Percentiles rank a stretch among this genome's conserved stretches.
These are phyloP conservation scores for Rosa chinensis DNA, from an alignment of 306 rosid species.

Conservation along the genomic window DNA sequence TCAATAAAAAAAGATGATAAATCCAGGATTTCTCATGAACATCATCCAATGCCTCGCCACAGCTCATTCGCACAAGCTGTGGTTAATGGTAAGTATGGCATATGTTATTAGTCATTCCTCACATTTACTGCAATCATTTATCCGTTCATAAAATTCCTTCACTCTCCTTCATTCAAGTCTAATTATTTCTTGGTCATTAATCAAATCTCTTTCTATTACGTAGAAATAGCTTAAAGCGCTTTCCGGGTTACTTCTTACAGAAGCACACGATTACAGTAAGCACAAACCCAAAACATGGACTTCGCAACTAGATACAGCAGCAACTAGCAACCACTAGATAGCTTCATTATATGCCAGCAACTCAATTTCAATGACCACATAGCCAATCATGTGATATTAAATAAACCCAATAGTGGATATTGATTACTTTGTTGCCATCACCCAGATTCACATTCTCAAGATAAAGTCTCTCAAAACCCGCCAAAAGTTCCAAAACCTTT, in stretches of 20 bases:
- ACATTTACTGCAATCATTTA: background rate
- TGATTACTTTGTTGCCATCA: conserved; percentile 3
- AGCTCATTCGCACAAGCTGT: conserved; percentile 81
- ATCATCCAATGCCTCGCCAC: conserved; percentile 53
- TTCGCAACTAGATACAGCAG: conserved; percentile 1
- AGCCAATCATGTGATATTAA: background rate
- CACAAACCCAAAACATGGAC: background rate
- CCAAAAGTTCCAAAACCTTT: background rate
- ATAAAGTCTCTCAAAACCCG: background rate
- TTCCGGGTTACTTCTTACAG: background rate
- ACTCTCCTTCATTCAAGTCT: background rate
- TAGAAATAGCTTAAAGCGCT: background rate
- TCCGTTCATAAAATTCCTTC: background rate
- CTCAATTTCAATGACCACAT: conserved; percentile 22
- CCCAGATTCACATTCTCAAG: conserved; percentile 9
- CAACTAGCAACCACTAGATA: conserved; percentile 6
- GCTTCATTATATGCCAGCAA: conserved; percentile 1
- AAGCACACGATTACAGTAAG: background rate
- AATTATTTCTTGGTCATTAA: background rate
- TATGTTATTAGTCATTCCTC: background rate
- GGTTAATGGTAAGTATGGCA: conserved; percentile 60
- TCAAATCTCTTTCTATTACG: background rate
- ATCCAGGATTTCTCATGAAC: conserved; percentile 61
- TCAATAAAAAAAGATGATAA: conserved; percentile 51
- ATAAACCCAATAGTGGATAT: background rate